These are phyloP conservation scores for Ogataea haglerorum DNA, from an alignment of 805 yeast genomes.

Conservation along the genomic window DNA sequence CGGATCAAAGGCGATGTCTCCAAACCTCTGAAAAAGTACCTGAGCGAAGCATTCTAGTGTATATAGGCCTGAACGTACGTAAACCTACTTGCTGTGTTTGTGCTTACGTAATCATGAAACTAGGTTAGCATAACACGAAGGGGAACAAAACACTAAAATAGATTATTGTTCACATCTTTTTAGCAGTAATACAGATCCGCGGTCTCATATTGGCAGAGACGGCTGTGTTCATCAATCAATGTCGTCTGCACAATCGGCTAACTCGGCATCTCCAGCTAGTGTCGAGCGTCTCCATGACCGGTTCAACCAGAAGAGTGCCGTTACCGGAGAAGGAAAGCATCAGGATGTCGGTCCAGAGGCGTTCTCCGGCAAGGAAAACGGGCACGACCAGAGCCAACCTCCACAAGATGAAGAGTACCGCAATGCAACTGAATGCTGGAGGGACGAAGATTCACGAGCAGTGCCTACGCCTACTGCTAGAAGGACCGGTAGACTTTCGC, in stretches of 20 bases:
- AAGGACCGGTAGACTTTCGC: slow-evolving; percentile 11
- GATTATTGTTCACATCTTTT: too few relatives aligned
- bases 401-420: background rate
- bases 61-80: background rate
- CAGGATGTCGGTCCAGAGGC: background rate
- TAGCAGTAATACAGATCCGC: too few relatives aligned
- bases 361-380: slow-evolving; percentile 6
- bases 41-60: slow-evolving; percentile 30
- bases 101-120: slow-evolving; percentile 1
- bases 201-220: too few relatives aligned
- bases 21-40: slow-evolving; percentile 33
- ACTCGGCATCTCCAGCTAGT: background rate
- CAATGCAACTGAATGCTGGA: slow-evolving; percentile 1
- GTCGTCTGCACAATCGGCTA: slow-evolving; percentile 4
- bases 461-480: slow-evolving; percentile 8
- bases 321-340: background rate
- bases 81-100: background rate
- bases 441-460: background rate
- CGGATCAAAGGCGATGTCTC: slow-evolving; percentile 48
- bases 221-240: background rate
- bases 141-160: slow-evolving; percentile 6
- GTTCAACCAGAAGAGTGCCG: background rate
- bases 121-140: background rate
- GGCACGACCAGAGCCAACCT: background rate
- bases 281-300: slow-evolving; percentile 1